These are phyloP conservation scores for Cercospora citrullina DNA, from an alignment of 2,329 filamentous ascomycete genomes.

Conservation along the genomic window DNA sequence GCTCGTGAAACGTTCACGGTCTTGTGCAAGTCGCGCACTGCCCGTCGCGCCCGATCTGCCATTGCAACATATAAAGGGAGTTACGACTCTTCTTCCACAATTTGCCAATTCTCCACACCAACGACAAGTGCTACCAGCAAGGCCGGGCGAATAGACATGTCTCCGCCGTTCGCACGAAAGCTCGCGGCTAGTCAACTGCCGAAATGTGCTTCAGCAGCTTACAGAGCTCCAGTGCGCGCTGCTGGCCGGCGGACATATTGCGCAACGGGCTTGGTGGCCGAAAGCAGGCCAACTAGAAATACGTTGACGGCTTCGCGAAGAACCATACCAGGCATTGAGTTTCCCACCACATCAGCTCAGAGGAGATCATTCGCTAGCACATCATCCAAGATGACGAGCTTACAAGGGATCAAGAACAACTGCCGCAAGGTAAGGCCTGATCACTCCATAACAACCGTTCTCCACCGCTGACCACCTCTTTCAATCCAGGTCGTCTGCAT, in stretches of 20 bases:
- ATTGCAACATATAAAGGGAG: background rate
- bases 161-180: slow-evolving; percentile 16
- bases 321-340: slow-evolving; percentile 5
- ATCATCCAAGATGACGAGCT: slow-evolving; percentile 23
- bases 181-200: slow-evolving; percentile 10
- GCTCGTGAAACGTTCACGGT: background rate
- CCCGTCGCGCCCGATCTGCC: background rate
- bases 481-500: slow-evolving; percentile 76
- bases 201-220: slow-evolving; percentile 13
- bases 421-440: slow-evolving; percentile 48
- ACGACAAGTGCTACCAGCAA: background rate
- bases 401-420: slow-evolving; percentile 43
- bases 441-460: background rate
- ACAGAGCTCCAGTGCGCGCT: slow-evolving; percentile 7
- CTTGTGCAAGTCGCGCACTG: background rate
- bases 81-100: background rate
- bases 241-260: slow-evolving; percentile 13
- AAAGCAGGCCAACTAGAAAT: slow-evolving; percentile 9
- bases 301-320: background rate
- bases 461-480: background rate
- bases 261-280: slow-evolving; percentile 9
- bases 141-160: slow-evolving; percentile 5
- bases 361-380: slow-evolving; percentile 21
- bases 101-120: background rate
- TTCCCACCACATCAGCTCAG: background rate